Evolutionary conservation across 78 protist genomes (phyloP), one percentile per base, ranked within the genome.

Genomic region (Tieghemostelium lacteum): DNA sequence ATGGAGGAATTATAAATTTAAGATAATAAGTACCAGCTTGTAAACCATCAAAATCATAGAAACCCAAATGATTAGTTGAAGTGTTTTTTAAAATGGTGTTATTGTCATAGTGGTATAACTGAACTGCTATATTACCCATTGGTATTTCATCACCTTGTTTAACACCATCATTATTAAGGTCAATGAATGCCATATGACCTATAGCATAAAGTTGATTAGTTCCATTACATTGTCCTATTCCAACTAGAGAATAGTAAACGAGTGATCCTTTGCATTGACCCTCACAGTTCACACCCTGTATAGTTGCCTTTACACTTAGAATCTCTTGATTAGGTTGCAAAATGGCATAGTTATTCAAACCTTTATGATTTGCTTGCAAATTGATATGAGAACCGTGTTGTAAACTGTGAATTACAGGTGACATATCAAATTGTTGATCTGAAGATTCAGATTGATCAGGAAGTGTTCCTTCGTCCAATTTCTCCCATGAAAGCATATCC

Each of bases 401-500:
- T 2, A 50, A 20, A 29, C 31, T 26, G 34, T 42, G 57, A 17
- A 74, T 45, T 14, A 64, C 49, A 14, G 64, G 80, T 57, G 58
- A 61, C 17, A 42, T 31, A 29, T 33, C 42, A 20, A 26, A n/a
- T 24, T 28, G 12, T 14, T 33, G 5, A n/a, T 34, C 26, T 7
- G 33, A 19, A 1, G 36, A 0, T 7, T 36, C 34, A 16, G 20
- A 28, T 3, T 16, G 26, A 33, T 37, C 40, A 5, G 31, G 4
- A 28, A 17, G 5, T 7, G 7, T 2, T 49, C 86, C 86, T n/a
- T 63, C 62, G 34, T 75, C 86, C 19, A 75, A 22, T 8, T 72
- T 75, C 5, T 75, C 58, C 86, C 86, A 75, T 24, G 28, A 55
- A 8, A 63, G 17, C 86, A 75, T 75, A 50, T 75, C 63, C 49